Conservation (phyloP, 2,329 filamentous ascomycete genomes). For the Colletotrichum sojae region DNA sequence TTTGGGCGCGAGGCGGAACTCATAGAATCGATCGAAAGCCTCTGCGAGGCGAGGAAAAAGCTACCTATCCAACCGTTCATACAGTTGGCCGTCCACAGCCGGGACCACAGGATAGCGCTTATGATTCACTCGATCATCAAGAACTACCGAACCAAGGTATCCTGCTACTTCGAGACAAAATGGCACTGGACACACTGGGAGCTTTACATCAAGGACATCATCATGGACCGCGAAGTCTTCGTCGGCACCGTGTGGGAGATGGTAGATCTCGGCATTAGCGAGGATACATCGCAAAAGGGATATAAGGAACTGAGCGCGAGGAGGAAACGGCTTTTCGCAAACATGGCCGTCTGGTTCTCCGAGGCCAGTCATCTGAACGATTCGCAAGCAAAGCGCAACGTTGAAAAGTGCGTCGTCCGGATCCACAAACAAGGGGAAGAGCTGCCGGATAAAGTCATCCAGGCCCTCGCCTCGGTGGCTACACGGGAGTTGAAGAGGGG, state of each 20-base stretch:
- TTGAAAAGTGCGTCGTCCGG: slow-evolving; percentile 27
- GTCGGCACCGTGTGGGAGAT: slow-evolving; percentile 47
- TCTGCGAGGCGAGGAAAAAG: background rate
- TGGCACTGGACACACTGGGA: slow-evolving; percentile 54
- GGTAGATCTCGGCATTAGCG: slow-evolving; percentile 32
- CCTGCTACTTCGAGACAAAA: slow-evolving; percentile 18
- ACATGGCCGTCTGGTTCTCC: slow-evolving; percentile 50
- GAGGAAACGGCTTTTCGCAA: slow-evolving; percentile 48
- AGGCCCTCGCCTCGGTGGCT: slow-evolving; percentile 46
- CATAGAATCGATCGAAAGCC: slow-evolving; percentile 35
- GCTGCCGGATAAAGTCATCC: slow-evolving; percentile 46
- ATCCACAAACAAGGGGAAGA: slow-evolving; percentile 34
- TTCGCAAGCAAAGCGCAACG: slow-evolving; percentile 3
- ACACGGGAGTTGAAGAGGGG: slow-evolving; percentile 53
- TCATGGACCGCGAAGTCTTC: slow-evolving; percentile 49
- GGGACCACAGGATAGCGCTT: slow-evolving; percentile 47
- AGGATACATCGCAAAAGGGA: background rate
- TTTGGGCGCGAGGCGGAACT: slow-evolving; percentile 39
- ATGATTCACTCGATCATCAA: slow-evolving; percentile 42
- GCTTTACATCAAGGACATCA: slow-evolving; percentile 49
- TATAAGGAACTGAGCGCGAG: slow-evolving; percentile 1
- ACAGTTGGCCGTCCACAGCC: slow-evolving; percentile 39
- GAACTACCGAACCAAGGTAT: slow-evolving; percentile 14
- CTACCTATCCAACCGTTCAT: slow-evolving; percentile 19
- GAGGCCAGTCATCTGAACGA: slow-evolving; percentile 45